Percentiles rank a stretch among this genome's conserved stretches.
phyloP scores from a whole-genome alignment of 208 protist species.

The Wallacemonas sp. region DNA sequence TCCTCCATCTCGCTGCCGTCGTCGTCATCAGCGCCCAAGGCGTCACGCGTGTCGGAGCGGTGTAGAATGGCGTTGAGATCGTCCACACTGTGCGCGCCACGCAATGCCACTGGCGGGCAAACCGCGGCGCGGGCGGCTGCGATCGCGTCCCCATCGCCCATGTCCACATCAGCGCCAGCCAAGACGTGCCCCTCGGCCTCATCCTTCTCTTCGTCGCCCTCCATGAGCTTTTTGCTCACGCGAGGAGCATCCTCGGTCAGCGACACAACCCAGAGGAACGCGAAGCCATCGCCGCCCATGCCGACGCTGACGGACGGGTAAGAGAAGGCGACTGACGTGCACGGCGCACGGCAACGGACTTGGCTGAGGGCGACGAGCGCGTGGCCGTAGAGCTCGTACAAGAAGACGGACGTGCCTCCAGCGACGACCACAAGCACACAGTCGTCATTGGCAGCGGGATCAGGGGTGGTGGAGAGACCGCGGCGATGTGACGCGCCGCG shows the following conservation, averaged over 20 bases:
- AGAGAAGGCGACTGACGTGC: slow-evolving; percentile 35
- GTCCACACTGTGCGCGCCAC: not conserved
- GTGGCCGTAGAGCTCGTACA: slow-evolving; percentile 29
- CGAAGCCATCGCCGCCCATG: slow-evolving; percentile 25
- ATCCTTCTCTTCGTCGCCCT: too few species aligned
- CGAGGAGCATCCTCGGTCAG: slow-evolving; percentile 2
- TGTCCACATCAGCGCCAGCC: too few species aligned
- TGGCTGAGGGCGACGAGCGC: slow-evolving; percentile 20
- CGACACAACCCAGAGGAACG: slow-evolving; percentile 10
- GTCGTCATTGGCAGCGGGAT: not conserved
- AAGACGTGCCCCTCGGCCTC: too few species aligned
- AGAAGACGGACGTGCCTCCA: slow-evolving; percentile 20
- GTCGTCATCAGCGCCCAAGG: not conserved
- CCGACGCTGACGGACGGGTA: slow-evolving; percentile 38
- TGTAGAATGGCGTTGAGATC: slow-evolving; percentile 10
- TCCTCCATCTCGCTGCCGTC: not conserved
- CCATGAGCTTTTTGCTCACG: too few species aligned
- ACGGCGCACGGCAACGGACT: slow-evolving; percentile 15
- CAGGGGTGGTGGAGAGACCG: not conserved
- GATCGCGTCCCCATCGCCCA: not conserved
- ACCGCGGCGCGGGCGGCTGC: not conserved
- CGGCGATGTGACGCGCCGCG: not conserved
- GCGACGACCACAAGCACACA: slow-evolving; percentile 32
- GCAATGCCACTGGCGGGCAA: not conserved
- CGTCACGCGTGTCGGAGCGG: slow-evolving; percentile 11